Conservation (phyloP, 768 basidiomycete species). For the Phylloporus scabripes region DNA sequence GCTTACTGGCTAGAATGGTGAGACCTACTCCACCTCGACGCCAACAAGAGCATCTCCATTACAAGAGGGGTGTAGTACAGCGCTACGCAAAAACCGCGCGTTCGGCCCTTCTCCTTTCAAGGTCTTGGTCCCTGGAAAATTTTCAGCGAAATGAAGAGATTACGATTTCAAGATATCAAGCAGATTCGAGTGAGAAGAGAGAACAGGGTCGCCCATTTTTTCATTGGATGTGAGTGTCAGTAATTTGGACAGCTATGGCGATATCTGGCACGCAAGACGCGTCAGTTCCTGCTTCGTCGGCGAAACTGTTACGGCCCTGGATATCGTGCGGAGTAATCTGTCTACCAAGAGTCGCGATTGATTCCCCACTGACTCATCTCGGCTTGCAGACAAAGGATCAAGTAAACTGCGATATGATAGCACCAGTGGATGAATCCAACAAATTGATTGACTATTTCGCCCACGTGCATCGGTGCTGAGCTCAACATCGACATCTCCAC, state of each 20-base stretch:
- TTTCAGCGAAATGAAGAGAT: background rate
- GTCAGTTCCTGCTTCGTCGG: background rate
- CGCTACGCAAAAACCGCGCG: slow-evolving; percentile 2
- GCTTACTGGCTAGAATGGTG: too few species aligned
- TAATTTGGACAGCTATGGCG: too few species aligned
- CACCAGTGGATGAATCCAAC: background rate
- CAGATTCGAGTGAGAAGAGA: too few species aligned
- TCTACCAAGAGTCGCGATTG: background rate
- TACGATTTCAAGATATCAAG: too few species aligned
- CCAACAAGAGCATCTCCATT: too few species aligned
- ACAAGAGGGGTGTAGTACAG: background rate
- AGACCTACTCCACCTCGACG: background rate
- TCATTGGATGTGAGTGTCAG: slow-evolving; percentile 7
- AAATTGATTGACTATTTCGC: background rate
- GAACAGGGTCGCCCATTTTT: slow-evolving; percentile 8
- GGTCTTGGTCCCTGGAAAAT: background rate
- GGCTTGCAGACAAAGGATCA: too few species aligned
- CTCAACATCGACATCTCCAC: background rate
- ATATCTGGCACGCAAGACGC: too few species aligned
- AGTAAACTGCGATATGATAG: too few species aligned
- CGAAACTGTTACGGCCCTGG: background rate
- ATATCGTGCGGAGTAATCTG: background rate
- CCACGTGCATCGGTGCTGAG: background rate
- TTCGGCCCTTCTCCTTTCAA: background rate
- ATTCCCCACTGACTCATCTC: background rate